These are phyloP conservation scores for Suillus plorans DNA, from an alignment of 768 basidiomycete species.

Conservation along the genomic window DNA sequence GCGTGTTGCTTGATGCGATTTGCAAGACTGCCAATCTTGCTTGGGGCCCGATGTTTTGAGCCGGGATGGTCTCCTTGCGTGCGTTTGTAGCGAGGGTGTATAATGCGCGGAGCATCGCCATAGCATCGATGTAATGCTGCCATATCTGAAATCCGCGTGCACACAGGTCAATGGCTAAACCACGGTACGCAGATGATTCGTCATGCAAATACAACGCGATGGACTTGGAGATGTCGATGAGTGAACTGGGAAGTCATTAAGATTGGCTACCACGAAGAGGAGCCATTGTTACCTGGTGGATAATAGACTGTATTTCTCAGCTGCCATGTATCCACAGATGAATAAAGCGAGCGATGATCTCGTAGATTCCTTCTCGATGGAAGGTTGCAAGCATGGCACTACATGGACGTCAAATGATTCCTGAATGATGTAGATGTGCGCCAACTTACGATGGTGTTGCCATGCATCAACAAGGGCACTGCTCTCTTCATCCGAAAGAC, in stretches of 20 bases:
- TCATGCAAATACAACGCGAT: constrained; percentile 77
- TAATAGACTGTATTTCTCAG: constrained; percentile 76
- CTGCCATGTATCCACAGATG: constrained; percentile 79
- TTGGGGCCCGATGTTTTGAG: constrained; percentile 71
- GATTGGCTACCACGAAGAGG: not conserved
- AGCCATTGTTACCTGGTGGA: constrained; percentile 56
- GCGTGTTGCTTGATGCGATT: constrained; percentile 80
- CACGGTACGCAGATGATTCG: constrained; percentile 60
- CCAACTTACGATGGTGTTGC: constrained; percentile 59
- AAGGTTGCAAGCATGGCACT: constrained; percentile 66
- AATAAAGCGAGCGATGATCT: constrained; percentile 71
- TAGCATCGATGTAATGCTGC: constrained; percentile 91
- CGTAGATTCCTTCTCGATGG: constrained; percentile 56
- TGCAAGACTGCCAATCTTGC: constrained; percentile 83
- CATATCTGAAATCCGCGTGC: constrained; percentile 91
- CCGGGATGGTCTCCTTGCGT: constrained; percentile 65
- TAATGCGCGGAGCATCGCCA: constrained; percentile 81
- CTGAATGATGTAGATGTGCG: not conserved
- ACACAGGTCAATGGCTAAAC: constrained; percentile 85
- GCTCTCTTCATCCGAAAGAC: constrained; percentile 68
- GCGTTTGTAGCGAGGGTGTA: constrained; percentile 76
- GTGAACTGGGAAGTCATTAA: constrained; percentile 45
- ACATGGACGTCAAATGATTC: constrained; percentile 11
- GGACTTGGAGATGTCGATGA: constrained; percentile 85
- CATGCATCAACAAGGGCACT: constrained; percentile 56